Percentiles rank a stretch among this genome's conserved stretches.
These are phyloP conservation scores for Corallochytrium limacisporum DNA, from an alignment of 78 protist genomes.

Conservation along the genomic window DNA sequence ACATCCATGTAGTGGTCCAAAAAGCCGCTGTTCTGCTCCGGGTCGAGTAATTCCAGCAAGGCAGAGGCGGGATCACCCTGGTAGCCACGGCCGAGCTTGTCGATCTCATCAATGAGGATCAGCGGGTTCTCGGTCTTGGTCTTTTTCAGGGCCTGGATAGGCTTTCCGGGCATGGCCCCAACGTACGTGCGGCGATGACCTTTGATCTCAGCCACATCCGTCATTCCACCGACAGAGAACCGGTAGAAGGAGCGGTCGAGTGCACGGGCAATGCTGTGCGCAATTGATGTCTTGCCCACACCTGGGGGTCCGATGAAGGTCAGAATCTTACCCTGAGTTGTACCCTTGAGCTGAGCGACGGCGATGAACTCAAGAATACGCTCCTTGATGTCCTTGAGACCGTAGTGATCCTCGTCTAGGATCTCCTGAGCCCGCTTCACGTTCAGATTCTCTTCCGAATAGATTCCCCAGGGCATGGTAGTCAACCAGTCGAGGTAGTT, in stretches of 20 bases:
- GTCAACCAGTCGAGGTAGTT: conserved; percentile 91
- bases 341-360: conserved; percentile 49
- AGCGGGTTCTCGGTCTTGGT: conserved; percentile 72
- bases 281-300: conserved; percentile 84
- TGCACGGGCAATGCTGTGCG: conserved; percentile 59
- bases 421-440: background rate
- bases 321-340: conserved; percentile 78
- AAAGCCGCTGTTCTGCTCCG: conserved; percentile 80
- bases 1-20: conserved; percentile 80
- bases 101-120: conserved; percentile 83
- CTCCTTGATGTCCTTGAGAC: conserved; percentile 78
- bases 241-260: conserved; percentile 35
- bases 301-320: conserved; percentile 88
- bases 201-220: conserved; percentile 84
- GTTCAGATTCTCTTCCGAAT: conserved; percentile 36
- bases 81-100: conserved; percentile 28
- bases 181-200: conserved; percentile 88
- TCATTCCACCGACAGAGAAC: conserved; percentile 86
- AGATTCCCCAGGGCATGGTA: conserved; percentile 68
- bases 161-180: conserved; percentile 93
- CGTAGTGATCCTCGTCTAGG: conserved; percentile 65
- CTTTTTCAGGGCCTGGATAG: conserved; percentile 74
- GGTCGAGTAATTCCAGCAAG: conserved; percentile 86
- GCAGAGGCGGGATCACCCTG: conserved; percentile 85
- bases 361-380: conserved; percentile 84